phyloP scores from a whole-genome alignment of 768 basidiomycete species.

The Lentinula guzmanii region DNA sequence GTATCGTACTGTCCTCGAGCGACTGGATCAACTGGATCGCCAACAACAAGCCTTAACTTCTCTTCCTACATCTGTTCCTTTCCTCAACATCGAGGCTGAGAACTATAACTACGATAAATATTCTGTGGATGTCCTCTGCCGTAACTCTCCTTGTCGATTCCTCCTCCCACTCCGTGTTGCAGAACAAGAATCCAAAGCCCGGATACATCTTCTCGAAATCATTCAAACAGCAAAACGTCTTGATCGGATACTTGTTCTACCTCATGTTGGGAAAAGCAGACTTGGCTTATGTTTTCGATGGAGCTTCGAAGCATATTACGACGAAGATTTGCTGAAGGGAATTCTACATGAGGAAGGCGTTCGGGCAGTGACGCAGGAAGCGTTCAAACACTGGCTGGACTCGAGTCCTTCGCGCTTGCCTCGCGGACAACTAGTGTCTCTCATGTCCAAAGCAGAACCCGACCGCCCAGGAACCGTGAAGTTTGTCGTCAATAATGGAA shows the following conservation, averaged over 20 bases:
- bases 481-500: constrained; percentile 6
- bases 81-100: constrained; percentile 14
- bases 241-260: constrained; percentile 54
- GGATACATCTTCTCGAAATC: constrained; percentile 49
- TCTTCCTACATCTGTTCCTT: neutral
- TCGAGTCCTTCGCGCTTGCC: neutral
- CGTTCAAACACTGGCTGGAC: neutral
- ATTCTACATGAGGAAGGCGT: constrained; percentile 6
- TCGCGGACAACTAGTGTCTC: constrained; percentile 29
- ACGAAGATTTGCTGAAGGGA: constrained; percentile 17
- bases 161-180: constrained; percentile 43
- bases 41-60: neutral
- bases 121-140: constrained; percentile 10
- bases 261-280: constrained; percentile 52
- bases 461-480: constrained; percentile 13
- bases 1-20: constrained; percentile 20
- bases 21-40: constrained; percentile 14
- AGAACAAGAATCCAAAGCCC: constrained; percentile 57
- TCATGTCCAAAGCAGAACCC: constrained; percentile 17
- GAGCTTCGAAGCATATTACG: constrained; percentile 48
- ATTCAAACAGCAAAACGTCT: constrained; percentile 39
- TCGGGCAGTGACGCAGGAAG: neutral
- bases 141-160: constrained; percentile 30
- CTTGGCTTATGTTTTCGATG: constrained; percentile 45
- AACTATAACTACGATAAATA: constrained; percentile 12